A percentile compares a stretch with the other conserved stretches of the same genome.
These are phyloP conservation scores for Heterotrichella gracilis DNA, from an alignment of 352 stramenopile genomes.

Conservation along the genomic window DNA sequence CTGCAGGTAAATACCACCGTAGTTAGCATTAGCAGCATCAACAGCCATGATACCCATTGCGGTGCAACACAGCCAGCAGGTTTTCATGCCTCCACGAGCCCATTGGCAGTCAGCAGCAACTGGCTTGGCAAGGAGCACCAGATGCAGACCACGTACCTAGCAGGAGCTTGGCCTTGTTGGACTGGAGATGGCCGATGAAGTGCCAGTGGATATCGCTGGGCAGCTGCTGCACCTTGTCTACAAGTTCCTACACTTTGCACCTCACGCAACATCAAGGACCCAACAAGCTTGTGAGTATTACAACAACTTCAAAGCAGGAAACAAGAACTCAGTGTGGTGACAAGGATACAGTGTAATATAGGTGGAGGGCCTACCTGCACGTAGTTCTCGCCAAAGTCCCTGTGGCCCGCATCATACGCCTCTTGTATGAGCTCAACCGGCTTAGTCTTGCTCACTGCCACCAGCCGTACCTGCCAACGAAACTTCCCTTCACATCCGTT, in stretches of 20 bases:
- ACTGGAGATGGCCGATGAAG: constrained; percentile 91
- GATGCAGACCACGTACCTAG: constrained; percentile 22
- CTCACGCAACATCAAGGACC: too few relatives aligned
- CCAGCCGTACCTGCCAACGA: too few relatives aligned
- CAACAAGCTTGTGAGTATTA: too few relatives aligned
- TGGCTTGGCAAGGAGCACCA: constrained; percentile 16
- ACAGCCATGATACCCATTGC: too few relatives aligned
- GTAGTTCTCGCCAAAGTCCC: constrained; percentile 93
- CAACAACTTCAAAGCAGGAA: too few relatives aligned
- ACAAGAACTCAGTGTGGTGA: too few relatives aligned
- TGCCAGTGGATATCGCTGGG: constrained; percentile 59
- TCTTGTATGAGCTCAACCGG: constrained; percentile 41
- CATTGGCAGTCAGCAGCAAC: too few relatives aligned
- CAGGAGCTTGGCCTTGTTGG: constrained; percentile 70
- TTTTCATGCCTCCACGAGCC: too few relatives aligned
- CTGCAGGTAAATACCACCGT: too few relatives aligned
- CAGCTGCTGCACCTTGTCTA: constrained; percentile 52
- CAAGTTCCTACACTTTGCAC: constrained; percentile 60
- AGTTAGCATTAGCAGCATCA: too few relatives aligned
- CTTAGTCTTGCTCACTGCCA: constrained; percentile 73
- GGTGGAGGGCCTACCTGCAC: constrained; percentile 23
- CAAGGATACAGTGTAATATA: constrained; percentile 12
- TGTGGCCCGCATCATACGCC: constrained; percentile 50
- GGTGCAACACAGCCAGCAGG: too few relatives aligned
- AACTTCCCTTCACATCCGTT: too few relatives aligned